A percentile compares a stretch with the other conserved stretches of the same genome.
Evolutionary conservation across 2,329 filamentous ascomycete species (phyloP).

Genomic region (Cytospora chrysosperma): DNA sequence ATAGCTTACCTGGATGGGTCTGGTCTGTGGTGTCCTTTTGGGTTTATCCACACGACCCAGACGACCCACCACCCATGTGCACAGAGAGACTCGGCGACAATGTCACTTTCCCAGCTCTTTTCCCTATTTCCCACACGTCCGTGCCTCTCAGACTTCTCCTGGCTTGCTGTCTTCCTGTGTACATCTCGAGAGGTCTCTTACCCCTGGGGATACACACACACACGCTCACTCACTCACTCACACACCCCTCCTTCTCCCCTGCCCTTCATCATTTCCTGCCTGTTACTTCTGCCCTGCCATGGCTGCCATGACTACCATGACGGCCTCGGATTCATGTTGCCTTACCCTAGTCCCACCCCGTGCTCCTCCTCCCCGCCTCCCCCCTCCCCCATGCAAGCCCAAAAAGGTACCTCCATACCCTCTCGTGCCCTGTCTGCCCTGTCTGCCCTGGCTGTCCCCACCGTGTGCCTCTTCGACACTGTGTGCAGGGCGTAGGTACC

Average conservation of each 20-base stretch:
- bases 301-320: no score
- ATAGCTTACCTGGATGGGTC: constrained; percentile 8
- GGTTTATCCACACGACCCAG: constrained; percentile 11
- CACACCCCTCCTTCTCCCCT: not conserved
- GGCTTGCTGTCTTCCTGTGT: not conserved
- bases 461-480: constrained; percentile 19
- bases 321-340: not conserved
- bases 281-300: constrained; percentile 8
- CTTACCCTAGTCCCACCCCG: constrained; percentile 15
- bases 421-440: not conserved
- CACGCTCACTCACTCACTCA: no score
- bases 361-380: constrained; percentile 1
- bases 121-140: constrained; percentile 1
- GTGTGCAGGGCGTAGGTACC: constrained; percentile 16
- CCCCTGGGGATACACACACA: not conserved
- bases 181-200: not conserved
- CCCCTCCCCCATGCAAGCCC: not conserved
- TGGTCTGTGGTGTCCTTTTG: constrained; percentile 1
- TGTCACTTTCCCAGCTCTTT: constrained; percentile 1
- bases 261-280: constrained; percentile 8
- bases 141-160: not conserved
- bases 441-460: not conserved
- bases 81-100: not conserved
- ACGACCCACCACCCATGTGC: constrained; percentile 1
- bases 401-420: not conserved